Evolutionary conservation across 306 rosid genomes (phyloP), one percentile per base, ranked within the genome.

Genomic region (Pueraria montana): DNA sequence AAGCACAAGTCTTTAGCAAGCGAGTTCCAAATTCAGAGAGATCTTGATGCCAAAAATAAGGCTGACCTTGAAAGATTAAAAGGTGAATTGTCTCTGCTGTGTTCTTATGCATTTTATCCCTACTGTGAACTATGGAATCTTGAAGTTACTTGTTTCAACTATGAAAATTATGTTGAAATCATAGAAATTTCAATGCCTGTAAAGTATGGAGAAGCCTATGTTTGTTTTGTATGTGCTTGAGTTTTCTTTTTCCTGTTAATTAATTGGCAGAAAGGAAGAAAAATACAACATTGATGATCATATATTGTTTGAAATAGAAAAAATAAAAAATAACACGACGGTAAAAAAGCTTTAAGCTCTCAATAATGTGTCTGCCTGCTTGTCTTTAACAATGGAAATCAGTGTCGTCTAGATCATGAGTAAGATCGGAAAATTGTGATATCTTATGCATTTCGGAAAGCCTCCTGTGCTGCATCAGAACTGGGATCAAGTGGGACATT

Each of bases 21-120:
- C 71, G 95, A 93, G 66, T 83, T 90, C 88, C 92, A 77, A 87
- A 84, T 63, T 56, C 91, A 86, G 67, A 82, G 81, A 66, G 98
- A 89, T 64, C 67, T 87, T 76, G 94, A 91, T 89, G 87, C 88
- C 23, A 91, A 90, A 88, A 86, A 87, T 76, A 92, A 92, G 80
- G 95, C 93, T 9, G 82, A 86, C 80, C 85, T 89, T 27, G 84
- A 80, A 86, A 82, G 82, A 62, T 81, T 94, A 52, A 88, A 84
- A 87, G 98, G 98, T 94, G 87, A 73, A 17, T 56, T 70, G 12
- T 50, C 59, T 75, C 21, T 71, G 30, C n/a, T 14, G 23, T 86
- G 82, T 30, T 61, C 34, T 72, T 43, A 30, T 10, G 53, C 49
- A 32, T 23, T 74, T 26, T 16, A 64, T 62, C 42, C 61, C 64